phyloP scores from a whole-genome alignment of 2,329 filamentous ascomycete genomes.

The Tetracladium maxilliforme region DNA sequence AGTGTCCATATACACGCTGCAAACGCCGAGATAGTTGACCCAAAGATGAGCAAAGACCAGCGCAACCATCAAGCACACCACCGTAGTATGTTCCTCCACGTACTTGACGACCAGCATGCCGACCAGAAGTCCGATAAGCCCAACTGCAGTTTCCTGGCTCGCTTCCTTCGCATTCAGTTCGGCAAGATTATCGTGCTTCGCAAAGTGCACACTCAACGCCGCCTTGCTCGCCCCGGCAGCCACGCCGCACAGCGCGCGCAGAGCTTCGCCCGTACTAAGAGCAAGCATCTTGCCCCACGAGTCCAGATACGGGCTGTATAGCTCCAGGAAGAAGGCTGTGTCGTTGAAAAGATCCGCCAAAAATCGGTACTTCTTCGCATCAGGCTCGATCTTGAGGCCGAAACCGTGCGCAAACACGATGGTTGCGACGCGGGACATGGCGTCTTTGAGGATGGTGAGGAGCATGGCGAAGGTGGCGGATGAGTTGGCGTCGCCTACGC shows the following conservation, averaged over 20 bases:
- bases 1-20: constrained; percentile 67
- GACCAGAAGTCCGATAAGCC: constrained; percentile 70
- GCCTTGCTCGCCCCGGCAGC: constrained; percentile 84
- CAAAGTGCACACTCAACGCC: constrained; percentile 83
- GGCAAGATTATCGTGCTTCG: constrained; percentile 70
- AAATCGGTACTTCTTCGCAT: constrained; percentile 59
- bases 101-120: constrained; percentile 70
- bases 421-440: constrained; percentile 49
- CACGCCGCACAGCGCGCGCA: constrained; percentile 68
- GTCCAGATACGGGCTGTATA: constrained; percentile 48
- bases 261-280: constrained; percentile 42
- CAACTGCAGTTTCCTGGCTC: constrained; percentile 88
- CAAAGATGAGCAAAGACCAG: constrained; percentile 65
- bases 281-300: constrained; percentile 38
- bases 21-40: constrained; percentile 78
- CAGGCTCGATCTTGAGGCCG: constrained; percentile 53
- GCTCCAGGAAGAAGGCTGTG: constrained; percentile 54
- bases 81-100: constrained; percentile 55
- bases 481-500: constrained; percentile 50
- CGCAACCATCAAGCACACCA: constrained; percentile 57
- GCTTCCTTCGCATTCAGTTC: constrained; percentile 93
- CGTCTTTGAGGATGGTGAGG: constrained; percentile 51
- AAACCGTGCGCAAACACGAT: constrained; percentile 55
- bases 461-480: constrained; percentile 52
- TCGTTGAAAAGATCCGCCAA: constrained; percentile 61